Conservation (phyloP, 306 rosid species). For the Fragaria nilgerrensis region DNA sequence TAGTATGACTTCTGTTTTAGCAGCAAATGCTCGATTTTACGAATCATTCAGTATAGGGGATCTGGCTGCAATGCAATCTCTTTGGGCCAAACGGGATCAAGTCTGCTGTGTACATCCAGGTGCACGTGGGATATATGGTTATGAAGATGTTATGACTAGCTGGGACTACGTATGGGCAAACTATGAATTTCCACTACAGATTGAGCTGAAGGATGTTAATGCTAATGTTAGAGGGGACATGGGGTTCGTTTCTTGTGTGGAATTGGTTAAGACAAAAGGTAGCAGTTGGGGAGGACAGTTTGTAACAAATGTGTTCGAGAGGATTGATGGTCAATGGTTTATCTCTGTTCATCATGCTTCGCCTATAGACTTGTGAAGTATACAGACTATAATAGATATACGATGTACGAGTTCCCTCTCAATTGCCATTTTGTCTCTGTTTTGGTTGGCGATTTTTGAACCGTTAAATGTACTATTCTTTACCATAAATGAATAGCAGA, state of each 20-base stretch:
- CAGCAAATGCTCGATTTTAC: slow-evolving; percentile 67
- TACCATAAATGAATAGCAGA: not conserved
- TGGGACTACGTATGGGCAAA: slow-evolving; percentile 93
- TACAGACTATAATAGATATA: not conserved
- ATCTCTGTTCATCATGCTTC: slow-evolving; percentile 88
- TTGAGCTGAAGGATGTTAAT: slow-evolving; percentile 69
- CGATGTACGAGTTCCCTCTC: not conserved
- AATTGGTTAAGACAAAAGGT: slow-evolving; percentile 82
- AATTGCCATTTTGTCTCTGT: not conserved
- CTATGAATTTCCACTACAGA: slow-evolving; percentile 85
- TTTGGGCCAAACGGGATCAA: slow-evolving; percentile 68
- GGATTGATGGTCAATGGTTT: slow-evolving; percentile 69
- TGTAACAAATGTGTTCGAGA: slow-evolving; percentile 84
- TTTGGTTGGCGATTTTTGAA: not conserved
- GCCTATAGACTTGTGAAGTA: slow-evolving; percentile 61
- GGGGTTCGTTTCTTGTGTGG: slow-evolving; percentile 86
- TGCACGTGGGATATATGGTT: slow-evolving; percentile 69
- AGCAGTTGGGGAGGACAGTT: slow-evolving; percentile 93
- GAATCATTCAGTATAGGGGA: slow-evolving; percentile 68
- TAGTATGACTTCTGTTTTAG: slow-evolving; percentile 46
- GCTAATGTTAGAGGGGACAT: slow-evolving; percentile 72
- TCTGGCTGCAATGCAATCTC: slow-evolving; percentile 80
- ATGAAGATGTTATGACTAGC: slow-evolving; percentile 80
- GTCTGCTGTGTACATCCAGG: slow-evolving; percentile 93
- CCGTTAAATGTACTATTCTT: not conserved